Evolutionary conservation across 176 grass and related monocot genomes (phyloP), one percentile per base, ranked within the genome.

Genomic region (Ampelocalamus luodianensis): DNA sequence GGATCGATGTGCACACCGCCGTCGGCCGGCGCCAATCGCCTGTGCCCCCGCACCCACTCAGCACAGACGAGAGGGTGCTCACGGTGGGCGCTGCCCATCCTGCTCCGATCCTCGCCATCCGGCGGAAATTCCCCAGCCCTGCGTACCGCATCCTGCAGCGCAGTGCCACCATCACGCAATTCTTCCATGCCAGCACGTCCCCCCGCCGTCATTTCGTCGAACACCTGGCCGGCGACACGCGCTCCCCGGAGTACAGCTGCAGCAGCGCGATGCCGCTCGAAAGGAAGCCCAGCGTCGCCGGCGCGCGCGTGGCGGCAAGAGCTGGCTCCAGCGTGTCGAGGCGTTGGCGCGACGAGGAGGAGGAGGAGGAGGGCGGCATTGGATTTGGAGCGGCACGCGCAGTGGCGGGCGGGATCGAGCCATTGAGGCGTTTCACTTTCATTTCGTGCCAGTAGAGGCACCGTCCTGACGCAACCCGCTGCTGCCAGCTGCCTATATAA

Each of bases 161-260:
- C 24, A 59, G 55, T 22, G 20, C 51, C 15, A 54, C 51, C 51
- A 54, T 54, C 51, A 18, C 51, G 51, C 6, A 17, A 48, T 48
- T 48, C 45, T 13, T 48, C 11, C 45, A 48, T 7, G 51, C 51
- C 1, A 55, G 17, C 55, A 58, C 22, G 55, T 3, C 55, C 55
- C n/a, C n/a, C 8, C n/a, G n/a, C 24, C 36, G 13, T 42, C 79
- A 82, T 88, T 88, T 77, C 43, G 29, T 68, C 72, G 79, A 88
- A 60, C 79, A 38, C 22, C 51, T 76, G 27, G 40, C 16, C 34
- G 42, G 79, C 51, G 42, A 23, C 14, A 22, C 65, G n/a, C 65
- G n/a, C 12, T 24, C 45, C n/a, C 24, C 38, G 75, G 13, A 78
- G 75, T 23, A 62, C n/a, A n/a, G 1, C 56, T n/a, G 37, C 53